Evolutionary conservation across 2,329 filamentous ascomycete species (phyloP), one percentile per base, ranked within the genome.

Genomic region (Chaetomium olivaceum): DNA sequence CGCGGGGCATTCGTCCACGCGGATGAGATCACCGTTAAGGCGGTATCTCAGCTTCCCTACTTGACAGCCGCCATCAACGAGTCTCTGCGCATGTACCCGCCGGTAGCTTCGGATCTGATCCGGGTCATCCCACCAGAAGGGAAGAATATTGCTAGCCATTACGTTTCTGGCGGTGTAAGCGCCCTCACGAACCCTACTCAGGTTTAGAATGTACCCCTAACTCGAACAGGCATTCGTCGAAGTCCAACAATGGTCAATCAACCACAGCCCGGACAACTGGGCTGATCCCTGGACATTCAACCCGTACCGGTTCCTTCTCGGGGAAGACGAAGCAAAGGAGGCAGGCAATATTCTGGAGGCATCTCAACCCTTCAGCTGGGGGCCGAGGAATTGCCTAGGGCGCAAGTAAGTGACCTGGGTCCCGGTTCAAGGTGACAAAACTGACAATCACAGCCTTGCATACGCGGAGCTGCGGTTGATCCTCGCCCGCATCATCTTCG

Each of bases 401-500:
- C 75, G 76, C 56, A 80, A 79, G 73, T 76, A 68, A 67, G 74
- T 69, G 2, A 4, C 12, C 5, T 29, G 3, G 27, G 19, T 7
- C 16, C 29, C n/a, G 21, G 16, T 56, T 56, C 7, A 4, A 36
- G 11, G 29, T 56, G n/a, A 3, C 19, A n/a, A 7, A 31, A 5
- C 33, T 33, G 9, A 54, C 50, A 43, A 7, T 16, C 4, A 36
- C 12, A 63, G 58, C 25, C 76, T 82, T 33, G 82, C 82, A 1
- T 80, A 80, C 55, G 76, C 77, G 3, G 82, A 85, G 69, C 80
- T 84, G 78, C 78, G 82, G 1, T 67, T 83, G 3, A 78, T 83
- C 11, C 65, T 83, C 1, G 76, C 80, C 1, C 77, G 78, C 9
- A 61, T 85, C 6, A 14, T 58, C 27, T 82, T 74, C 63, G 76